Percentiles rank a stretch among this genome's conserved stretches.
phyloP scores from a whole-genome alignment of 192 early-diverging fungal genomes.

The Funneliformis mosseae region DNA sequence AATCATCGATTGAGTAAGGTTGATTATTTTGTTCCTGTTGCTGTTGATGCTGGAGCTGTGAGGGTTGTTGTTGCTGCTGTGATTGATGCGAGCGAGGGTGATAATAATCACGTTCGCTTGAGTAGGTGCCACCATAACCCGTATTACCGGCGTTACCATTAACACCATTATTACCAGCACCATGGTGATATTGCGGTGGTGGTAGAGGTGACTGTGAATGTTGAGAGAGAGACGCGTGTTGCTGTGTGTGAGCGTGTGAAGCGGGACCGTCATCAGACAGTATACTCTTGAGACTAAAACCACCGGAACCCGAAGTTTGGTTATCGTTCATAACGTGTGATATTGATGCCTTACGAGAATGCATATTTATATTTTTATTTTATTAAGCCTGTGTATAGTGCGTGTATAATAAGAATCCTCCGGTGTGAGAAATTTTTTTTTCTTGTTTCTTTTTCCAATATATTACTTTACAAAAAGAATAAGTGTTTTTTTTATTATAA shows the following conservation, averaged over 20 bases:
- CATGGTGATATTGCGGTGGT: not conserved
- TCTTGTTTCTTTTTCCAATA: not conserved
- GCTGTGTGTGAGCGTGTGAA: not conserved
- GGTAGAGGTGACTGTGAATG: not conserved
- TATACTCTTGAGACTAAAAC: not conserved
- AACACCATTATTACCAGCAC: not conserved
- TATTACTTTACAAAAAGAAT: not conserved
- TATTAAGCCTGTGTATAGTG: not conserved
- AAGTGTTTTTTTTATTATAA: not conserved
- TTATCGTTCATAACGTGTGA: slow-evolving; percentile 24
- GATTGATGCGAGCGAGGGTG: not conserved
- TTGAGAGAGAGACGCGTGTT: not conserved
- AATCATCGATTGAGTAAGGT: not conserved
- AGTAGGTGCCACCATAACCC: not conserved
- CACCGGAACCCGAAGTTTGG: not conserved
- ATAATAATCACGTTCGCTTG: not conserved
- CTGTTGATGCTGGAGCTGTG: not conserved
- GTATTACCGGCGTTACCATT: not conserved
- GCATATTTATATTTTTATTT: not conserved
- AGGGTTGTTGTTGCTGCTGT: not conserved
- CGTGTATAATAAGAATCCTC: not conserved
- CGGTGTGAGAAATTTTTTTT: not conserved
- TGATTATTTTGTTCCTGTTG: not conserved
- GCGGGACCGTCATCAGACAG: not conserved
- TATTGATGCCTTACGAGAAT: slow-evolving; percentile 4